Percentiles rank a stretch among this genome's conserved stretches.
Evolutionary conservation across 257 asterid genomes (phyloP).

Genomic region (Thymus quinquecostatus): DNA sequence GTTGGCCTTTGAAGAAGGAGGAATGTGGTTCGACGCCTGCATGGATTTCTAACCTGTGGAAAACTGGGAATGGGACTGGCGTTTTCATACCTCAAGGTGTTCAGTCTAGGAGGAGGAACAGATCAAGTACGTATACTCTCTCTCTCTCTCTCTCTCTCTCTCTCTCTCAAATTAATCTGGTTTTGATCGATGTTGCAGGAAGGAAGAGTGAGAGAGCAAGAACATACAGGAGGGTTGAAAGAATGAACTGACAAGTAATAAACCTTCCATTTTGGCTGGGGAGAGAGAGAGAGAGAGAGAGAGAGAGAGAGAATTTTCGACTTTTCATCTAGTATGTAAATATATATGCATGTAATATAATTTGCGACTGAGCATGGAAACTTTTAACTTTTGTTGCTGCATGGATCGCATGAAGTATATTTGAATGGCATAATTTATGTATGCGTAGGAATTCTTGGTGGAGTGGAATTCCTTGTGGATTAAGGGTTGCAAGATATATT

Average conservation of each 20-base stretch:
- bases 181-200: conserved; percentile 34
- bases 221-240: conserved; percentile 29
- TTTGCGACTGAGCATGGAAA: conserved; percentile 14
- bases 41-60: conserved; percentile 68
- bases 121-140: conserved; percentile 31
- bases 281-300: neutral
- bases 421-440: too few species aligned
- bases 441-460: too few species aligned
- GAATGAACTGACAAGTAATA: conserved; percentile 23
- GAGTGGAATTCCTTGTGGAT: too few species aligned
- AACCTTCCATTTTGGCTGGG: neutral
- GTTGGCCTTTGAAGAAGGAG: conserved; percentile 57
- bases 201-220: conserved; percentile 36
- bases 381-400: too few species aligned
- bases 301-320: neutral
- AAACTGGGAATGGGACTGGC: conserved; percentile 72
- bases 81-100: conserved; percentile 74
- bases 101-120: conserved; percentile 34
- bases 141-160: neutral
- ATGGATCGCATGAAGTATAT: too few species aligned
- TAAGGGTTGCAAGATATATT: too few species aligned
- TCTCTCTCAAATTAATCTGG: neutral
- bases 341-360: neutral
- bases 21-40: conserved; percentile 44
- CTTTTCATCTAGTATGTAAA: neutral